phyloP scores from a whole-genome alignment of 306 rosid genomes.

The Psophocarpus tetragonolobus region DNA sequence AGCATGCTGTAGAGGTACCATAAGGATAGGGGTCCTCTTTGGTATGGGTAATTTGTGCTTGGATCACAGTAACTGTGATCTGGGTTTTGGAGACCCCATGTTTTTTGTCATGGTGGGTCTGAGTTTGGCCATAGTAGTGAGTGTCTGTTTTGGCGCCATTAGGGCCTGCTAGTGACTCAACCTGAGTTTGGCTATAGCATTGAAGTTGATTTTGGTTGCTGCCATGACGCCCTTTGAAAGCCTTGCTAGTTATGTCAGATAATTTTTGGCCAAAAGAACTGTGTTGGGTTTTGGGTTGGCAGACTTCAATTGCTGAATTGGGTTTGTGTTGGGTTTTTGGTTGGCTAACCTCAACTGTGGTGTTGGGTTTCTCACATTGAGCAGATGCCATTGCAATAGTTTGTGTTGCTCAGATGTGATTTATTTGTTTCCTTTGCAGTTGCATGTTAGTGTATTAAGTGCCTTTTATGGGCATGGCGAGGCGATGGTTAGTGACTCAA shows the following conservation, averaged over 20 bases:
- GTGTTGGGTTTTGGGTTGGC: conserved; percentile 47
- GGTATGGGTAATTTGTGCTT: conserved; percentile 42
- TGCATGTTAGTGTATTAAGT: conserved; percentile 15
- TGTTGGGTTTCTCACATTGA: conserved; percentile 40
- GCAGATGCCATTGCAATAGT: conserved; percentile 50
- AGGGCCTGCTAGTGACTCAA: conserved; percentile 27
- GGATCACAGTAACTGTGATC: conserved; percentile 36
- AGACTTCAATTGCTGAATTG: conserved; percentile 1
- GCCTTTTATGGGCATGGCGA: conserved; percentile 40
- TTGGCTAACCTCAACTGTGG: conserved; percentile 34
- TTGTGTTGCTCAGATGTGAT: conserved; percentile 18
- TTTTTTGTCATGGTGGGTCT: conserved; percentile 38
- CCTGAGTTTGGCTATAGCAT: conserved; percentile 35
- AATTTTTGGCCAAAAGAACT: conserved; percentile 44
- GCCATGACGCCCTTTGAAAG: conserved; percentile 47
- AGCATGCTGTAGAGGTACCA: conserved; percentile 37
- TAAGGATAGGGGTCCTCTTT: conserved; percentile 24
- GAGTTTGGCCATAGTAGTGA: conserved; percentile 38
- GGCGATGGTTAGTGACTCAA: not conserved
- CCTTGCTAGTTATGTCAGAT: conserved; percentile 42
- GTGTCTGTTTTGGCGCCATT: conserved; percentile 32
- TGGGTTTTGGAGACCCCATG: conserved; percentile 38
- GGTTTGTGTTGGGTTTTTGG: conserved; percentile 44
- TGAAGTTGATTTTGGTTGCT: conserved; percentile 34
- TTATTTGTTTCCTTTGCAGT: conserved; percentile 28